phyloP scores from a whole-genome alignment of 257 asterid species.

The Prunella vulgaris region DNA sequence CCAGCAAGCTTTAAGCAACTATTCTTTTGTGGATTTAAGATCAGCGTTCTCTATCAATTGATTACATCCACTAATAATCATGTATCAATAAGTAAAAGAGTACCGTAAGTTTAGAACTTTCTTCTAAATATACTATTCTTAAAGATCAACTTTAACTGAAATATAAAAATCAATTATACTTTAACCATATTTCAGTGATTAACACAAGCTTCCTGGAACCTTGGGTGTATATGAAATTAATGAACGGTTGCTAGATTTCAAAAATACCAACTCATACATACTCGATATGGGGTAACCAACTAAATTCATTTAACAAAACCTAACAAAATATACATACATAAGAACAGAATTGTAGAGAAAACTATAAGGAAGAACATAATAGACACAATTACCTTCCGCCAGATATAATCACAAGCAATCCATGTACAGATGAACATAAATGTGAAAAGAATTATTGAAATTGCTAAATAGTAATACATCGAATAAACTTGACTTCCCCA shows the following conservation, averaged over 20 bases:
- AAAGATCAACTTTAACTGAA: background rate
- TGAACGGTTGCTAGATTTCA: background rate
- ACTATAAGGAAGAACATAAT: background rate
- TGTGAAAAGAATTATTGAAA: background rate
- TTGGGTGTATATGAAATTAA: background rate
- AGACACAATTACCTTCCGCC: no score
- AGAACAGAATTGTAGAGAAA: background rate
- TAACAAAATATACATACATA: background rate
- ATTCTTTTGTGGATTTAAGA: conserved; percentile 10
- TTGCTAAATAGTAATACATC: background rate
- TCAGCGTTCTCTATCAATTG: conserved; percentile 9
- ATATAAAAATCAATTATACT: background rate
- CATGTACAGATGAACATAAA: background rate
- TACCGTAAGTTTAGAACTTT: background rate
- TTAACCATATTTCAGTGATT: background rate
- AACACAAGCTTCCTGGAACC: background rate
- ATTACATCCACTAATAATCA: conserved; percentile 20
- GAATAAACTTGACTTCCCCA: conserved; percentile 14
- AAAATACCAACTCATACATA: background rate
- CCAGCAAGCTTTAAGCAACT: conserved; percentile 25
- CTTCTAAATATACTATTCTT: background rate
- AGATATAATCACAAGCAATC: conserved; percentile 5
- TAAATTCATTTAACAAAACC: background rate
- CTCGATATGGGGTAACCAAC: background rate
- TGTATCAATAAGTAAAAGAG: conserved; percentile 6